Evolutionary conservation across 768 basidiomycete species (phyloP).

Genomic region (Boletus sp.): DNA sequence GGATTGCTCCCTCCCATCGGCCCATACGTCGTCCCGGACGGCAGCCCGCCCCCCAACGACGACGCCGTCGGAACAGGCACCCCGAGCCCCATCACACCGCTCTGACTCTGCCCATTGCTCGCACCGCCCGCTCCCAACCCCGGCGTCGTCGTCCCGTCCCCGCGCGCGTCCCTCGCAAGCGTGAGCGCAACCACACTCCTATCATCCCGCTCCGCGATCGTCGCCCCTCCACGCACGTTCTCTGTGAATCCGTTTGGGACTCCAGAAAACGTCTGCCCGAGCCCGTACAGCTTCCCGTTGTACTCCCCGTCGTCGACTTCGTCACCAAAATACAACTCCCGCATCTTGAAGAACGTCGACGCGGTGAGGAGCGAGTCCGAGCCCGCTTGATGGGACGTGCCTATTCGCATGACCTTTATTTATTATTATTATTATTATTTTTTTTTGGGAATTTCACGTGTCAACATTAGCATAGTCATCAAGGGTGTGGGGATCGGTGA

Average conservation of each 20-base stretch:
- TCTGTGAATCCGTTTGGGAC: constrained; percentile 64
- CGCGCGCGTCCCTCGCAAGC: constrained; percentile 29
- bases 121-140: constrained; percentile 22
- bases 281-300: constrained; percentile 79
- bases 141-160: constrained; percentile 38
- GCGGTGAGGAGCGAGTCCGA: constrained; percentile 95
- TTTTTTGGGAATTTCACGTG: too few species aligned
- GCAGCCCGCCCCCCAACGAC: constrained; percentile 38
- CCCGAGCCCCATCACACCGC: constrained; percentile 49
- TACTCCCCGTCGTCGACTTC: constrained; percentile 80
- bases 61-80: constrained; percentile 36
- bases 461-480: too few species aligned
- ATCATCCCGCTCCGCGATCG: constrained; percentile 81
- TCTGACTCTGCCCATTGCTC: constrained; percentile 30
- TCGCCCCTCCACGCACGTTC: constrained; percentile 64
- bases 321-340: constrained; percentile 87
- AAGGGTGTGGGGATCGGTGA: too few species aligned
- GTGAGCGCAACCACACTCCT: constrained; percentile 39
- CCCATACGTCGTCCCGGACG: constrained; percentile 54
- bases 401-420: constrained; percentile 72
- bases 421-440: too few species aligned
- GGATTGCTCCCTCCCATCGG: constrained; percentile 58
- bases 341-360: constrained; percentile 94
- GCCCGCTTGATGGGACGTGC: constrained; percentile 91
- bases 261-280: constrained; percentile 70